Percentiles rank a stretch among this genome's conserved stretches.
Evolutionary conservation across 768 basidiomycete genomes (phyloP).

Genomic region (Leccinum longicurvipes): DNA sequence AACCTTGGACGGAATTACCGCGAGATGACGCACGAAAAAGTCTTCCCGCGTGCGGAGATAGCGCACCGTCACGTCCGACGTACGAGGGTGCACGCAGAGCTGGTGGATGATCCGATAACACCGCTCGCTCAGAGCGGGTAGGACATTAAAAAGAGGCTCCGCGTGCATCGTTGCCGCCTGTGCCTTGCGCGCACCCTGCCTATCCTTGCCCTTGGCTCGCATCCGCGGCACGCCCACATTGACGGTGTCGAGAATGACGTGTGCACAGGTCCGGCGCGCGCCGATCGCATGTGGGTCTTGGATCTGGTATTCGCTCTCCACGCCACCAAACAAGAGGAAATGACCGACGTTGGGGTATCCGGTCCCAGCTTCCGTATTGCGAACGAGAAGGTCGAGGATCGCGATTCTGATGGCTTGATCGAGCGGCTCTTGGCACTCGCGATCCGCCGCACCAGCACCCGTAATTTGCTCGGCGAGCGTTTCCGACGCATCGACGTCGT

Average conservation of each 20-base stretch:
- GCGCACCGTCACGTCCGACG: slow-evolving; percentile 75
- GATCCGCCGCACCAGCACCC: slow-evolving; percentile 70
- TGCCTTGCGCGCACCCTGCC: slow-evolving; percentile 27
- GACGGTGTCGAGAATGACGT: slow-evolving; percentile 76
- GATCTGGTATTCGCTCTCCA: slow-evolving; percentile 58
- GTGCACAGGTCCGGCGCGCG: slow-evolving; percentile 67
- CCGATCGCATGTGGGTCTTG: slow-evolving; percentile 78
- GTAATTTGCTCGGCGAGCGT: slow-evolving; percentile 57
- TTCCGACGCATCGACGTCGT: slow-evolving; percentile 61
- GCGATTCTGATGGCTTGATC: slow-evolving; percentile 71
- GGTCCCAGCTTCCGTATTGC: slow-evolving; percentile 60
- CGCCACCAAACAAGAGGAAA: slow-evolving; percentile 75
- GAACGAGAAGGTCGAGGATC: slow-evolving; percentile 78
- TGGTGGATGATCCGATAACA: slow-evolving; percentile 82
- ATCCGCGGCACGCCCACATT: slow-evolving; percentile 67
- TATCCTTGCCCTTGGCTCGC: slow-evolving; percentile 42
- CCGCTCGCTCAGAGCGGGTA: slow-evolving; percentile 81
- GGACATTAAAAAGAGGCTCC: slow-evolving; percentile 55
- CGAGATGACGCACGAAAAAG: slow-evolving; percentile 86
- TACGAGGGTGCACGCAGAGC: slow-evolving; percentile 82
- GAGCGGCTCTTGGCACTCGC: slow-evolving; percentile 43
- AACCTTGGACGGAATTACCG: slow-evolving; percentile 63
- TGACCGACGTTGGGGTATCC: slow-evolving; percentile 84
- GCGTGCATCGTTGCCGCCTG: slow-evolving; percentile 17
- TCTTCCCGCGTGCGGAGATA: slow-evolving; percentile 87